phyloP scores from a whole-genome alignment of 179 eudicot genomes.

The Beta lomatogona region DNA sequence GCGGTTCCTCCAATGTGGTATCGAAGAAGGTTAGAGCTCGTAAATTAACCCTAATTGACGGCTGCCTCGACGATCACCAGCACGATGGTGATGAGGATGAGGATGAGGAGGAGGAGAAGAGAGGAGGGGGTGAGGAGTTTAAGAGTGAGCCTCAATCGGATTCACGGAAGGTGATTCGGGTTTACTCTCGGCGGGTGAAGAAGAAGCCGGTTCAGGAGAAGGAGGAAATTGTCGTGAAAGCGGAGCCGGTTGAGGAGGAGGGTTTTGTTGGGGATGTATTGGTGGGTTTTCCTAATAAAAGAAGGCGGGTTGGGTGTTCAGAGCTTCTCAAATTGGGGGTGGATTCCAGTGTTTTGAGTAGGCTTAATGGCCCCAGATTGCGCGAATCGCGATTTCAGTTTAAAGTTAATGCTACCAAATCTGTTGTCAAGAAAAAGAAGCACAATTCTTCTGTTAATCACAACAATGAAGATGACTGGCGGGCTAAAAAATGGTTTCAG shows the following conservation, averaged over 20 bases:
- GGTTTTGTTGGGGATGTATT: slow-evolving; percentile 17
- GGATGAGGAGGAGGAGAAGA: not conserved
- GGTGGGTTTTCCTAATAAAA: slow-evolving; percentile 32
- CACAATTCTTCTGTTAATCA: slow-evolving; percentile 20
- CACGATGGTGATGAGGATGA: not conserved
- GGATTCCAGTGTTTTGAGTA: slow-evolving; percentile 35
- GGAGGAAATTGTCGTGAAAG: slow-evolving; percentile 33
- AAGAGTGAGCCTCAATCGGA: not conserved
- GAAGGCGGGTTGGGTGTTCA: slow-evolving; percentile 30
- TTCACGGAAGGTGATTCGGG: slow-evolving; percentile 31
- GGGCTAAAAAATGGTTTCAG: slow-evolving; percentile 70
- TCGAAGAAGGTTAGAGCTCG: slow-evolving; percentile 73
- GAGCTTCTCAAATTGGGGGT: slow-evolving; percentile 51
- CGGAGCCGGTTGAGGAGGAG: slow-evolving; percentile 35
- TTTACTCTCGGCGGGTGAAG: slow-evolving; percentile 55
- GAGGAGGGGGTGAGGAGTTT: not conserved
- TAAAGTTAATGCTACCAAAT: slow-evolving; percentile 24
- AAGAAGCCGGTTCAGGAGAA: slow-evolving; percentile 19
- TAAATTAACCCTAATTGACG: slow-evolving; percentile 26
- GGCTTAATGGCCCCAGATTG: slow-evolving; percentile 38
- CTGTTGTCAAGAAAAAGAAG: slow-evolving; percentile 32
- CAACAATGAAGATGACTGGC: slow-evolving; percentile 23
- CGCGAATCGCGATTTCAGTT: slow-evolving; percentile 38
- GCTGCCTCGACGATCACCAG: not conserved
- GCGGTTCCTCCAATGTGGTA: slow-evolving; percentile 45